These are phyloP conservation scores for Epichloe aotearoae DNA, from an alignment of 2,329 filamentous ascomycete species.

Conservation along the genomic window DNA sequence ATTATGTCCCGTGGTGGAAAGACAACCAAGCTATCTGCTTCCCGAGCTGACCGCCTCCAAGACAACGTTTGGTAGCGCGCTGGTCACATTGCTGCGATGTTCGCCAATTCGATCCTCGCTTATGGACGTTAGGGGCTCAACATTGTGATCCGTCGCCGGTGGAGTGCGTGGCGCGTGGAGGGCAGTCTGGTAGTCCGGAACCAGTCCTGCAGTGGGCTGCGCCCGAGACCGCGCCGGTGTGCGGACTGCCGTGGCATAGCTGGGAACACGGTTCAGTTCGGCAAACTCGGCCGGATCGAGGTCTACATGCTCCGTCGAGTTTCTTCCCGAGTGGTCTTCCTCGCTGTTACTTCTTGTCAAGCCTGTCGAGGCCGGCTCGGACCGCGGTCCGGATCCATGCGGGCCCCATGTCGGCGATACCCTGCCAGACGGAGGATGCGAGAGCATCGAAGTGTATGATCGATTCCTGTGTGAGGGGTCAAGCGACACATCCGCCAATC, in stretches of 20 bases:
- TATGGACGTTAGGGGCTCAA: constrained; percentile 19
- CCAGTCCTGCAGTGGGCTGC: constrained; percentile 31
- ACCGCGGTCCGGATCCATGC: constrained; percentile 23
- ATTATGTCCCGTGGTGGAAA: not conserved
- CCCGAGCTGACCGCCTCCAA: not conserved
- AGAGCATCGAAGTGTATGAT: constrained; percentile 31
- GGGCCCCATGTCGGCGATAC: constrained; percentile 28
- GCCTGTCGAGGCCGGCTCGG: constrained; percentile 29
- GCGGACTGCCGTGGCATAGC: constrained; percentile 61
- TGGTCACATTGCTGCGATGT: not conserved
- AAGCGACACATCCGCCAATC: constrained; percentile 55
- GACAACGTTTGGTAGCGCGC: not conserved
- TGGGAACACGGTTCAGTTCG: constrained; percentile 60
- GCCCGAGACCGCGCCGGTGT: constrained; percentile 44
- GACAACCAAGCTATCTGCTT: not conserved
- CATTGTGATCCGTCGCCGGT: constrained; percentile 19
- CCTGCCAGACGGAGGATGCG: constrained; percentile 30
- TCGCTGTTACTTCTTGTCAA: constrained; percentile 42
- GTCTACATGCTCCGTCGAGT: constrained; percentile 44
- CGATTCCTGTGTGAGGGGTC: constrained; percentile 32
- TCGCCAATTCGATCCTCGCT: constrained; percentile 18
- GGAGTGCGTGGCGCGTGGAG: constrained; percentile 39
- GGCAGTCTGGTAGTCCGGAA: constrained; percentile 57
- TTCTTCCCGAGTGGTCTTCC: constrained; percentile 36
- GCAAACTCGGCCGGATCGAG: constrained; percentile 47